A percentile compares a stretch with the other conserved stretches of the same genome.
phyloP scores from a whole-genome alignment of 768 basidiomycete species.

The Cystoderma amianthinum region DNA sequence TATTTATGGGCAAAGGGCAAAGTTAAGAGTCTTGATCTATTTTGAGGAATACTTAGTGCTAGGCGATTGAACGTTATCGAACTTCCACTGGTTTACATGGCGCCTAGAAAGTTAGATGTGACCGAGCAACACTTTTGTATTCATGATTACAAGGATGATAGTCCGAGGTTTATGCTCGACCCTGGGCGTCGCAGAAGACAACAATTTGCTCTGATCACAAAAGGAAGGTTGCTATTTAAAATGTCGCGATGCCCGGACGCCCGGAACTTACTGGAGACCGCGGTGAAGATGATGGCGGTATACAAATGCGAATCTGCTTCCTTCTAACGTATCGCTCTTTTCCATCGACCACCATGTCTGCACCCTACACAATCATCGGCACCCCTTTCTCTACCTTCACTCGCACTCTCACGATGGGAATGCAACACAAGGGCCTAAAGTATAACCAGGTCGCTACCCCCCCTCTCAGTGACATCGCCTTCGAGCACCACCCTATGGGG shows the following conservation, averaged over 20 bases:
- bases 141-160: not conserved
- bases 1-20: too few relatives aligned
- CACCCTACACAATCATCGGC: conserved; percentile 19
- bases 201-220: not conserved
- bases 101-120: not conserved
- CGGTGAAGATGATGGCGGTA: not conserved
- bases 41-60: too few relatives aligned
- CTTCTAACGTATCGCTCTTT: not conserved
- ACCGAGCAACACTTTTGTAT: not conserved
- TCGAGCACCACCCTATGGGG: conserved; percentile 21
- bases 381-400: conserved; percentile 28
- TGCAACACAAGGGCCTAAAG: conserved; percentile 19
- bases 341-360: conserved; percentile 1
- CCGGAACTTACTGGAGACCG: not conserved
- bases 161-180: not conserved
- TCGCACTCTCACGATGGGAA: conserved; percentile 20
- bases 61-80: not conserved
- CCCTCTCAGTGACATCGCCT: conserved; percentile 14
- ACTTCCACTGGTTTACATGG: not conserved
- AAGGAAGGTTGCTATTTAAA: not conserved
- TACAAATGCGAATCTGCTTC: not conserved
- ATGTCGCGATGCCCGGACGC: not conserved
- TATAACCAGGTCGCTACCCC: conserved; percentile 15
- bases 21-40: too few relatives aligned
- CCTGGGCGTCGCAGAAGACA: too few relatives aligned